Conservation (phyloP, 2,329 filamentous ascomycete genomes). For the Penicillium verrucosum region DNA sequence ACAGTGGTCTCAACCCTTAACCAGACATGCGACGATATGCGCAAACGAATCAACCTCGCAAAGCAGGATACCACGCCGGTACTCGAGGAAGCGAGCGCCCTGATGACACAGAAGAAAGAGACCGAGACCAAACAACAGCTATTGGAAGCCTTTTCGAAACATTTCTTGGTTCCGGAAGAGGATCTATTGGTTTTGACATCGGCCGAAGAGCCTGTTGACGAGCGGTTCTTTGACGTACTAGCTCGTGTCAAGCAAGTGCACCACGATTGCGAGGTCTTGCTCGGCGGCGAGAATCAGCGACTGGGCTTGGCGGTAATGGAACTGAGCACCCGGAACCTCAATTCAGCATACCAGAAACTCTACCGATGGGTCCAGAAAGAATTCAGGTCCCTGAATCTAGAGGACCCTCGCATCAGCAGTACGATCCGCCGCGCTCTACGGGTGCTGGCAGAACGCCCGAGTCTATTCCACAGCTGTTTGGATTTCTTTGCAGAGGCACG, state of each 20-base stretch:
- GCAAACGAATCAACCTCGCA: slow-evolving; percentile 69
- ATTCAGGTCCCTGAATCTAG: slow-evolving; percentile 86
- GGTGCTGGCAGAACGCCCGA: slow-evolving; percentile 83
- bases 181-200: slow-evolving; percentile 74
- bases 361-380: slow-evolving; percentile 94
- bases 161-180: slow-evolving; percentile 81
- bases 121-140: slow-evolving; percentile 77
- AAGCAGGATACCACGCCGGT: slow-evolving; percentile 71
- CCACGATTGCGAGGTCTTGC: slow-evolving; percentile 80
- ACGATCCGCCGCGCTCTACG: slow-evolving; percentile 79
- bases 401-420: slow-evolving; percentile 87
- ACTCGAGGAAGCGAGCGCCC: slow-evolving; percentile 69
- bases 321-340: slow-evolving; percentile 79
- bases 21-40: slow-evolving; percentile 75
- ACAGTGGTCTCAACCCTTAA: slow-evolving; percentile 75
- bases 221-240: slow-evolving; percentile 76
- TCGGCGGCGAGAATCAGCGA: slow-evolving; percentile 86
- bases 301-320: slow-evolving; percentile 90
- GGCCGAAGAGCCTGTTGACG: slow-evolving; percentile 76
- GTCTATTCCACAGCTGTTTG: slow-evolving; percentile 87
- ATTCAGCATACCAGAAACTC: slow-evolving; percentile 88
- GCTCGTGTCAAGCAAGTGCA: slow-evolving; percentile 80
- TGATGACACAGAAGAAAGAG: slow-evolving; percentile 70
- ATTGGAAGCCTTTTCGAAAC: slow-evolving; percentile 70
- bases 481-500: slow-evolving; percentile 90